phyloP scores from a whole-genome alignment of 768 basidiomycete genomes.

The Gloeophyllum trabeum region DNA sequence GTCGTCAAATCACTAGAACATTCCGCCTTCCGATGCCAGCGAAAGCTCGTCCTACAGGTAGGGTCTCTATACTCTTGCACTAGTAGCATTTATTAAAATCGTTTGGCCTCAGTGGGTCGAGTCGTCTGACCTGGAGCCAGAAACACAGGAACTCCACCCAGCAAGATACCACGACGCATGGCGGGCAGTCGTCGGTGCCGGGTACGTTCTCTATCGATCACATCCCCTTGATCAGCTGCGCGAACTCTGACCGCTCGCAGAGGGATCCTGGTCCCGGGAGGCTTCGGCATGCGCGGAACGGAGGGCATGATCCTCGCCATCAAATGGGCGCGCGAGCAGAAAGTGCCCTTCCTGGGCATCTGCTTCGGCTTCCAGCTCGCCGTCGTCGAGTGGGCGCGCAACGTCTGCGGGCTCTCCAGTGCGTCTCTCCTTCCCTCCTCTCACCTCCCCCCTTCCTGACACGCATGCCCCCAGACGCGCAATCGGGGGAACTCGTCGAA shows the following conservation, averaged over 20 bases:
- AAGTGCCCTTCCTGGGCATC: constrained; percentile 90
- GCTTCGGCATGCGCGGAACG: constrained; percentile 87
- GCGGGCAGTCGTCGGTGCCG: constrained; percentile 82
- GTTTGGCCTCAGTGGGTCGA: constrained; percentile 86
- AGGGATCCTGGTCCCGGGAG: constrained; percentile 95
- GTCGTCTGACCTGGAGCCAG: constrained; percentile 81
- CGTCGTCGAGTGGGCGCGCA: constrained; percentile 89
- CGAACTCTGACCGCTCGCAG: constrained; percentile 24
- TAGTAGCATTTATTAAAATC: constrained; percentile 1
- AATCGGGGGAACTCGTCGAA: constrained; percentile 71
- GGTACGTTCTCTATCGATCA: constrained; percentile 32
- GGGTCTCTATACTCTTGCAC: constrained; percentile 13
- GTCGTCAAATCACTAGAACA: constrained; percentile 96
- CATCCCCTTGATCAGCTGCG: neutral
- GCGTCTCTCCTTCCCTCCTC: constrained; percentile 10
- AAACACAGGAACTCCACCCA: constrained; percentile 68
- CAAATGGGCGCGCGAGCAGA: constrained; percentile 93
- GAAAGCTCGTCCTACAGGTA: constrained; percentile 76
- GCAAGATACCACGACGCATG: constrained; percentile 93
- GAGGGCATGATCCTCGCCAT: constrained; percentile 99
- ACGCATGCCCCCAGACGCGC: constrained; percentile 42
- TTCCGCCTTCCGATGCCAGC: constrained; percentile 84
- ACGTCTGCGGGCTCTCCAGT: constrained; percentile 67
- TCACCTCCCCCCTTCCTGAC: neutral
- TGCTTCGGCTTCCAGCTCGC: constrained; percentile 97